Evolutionary conservation across 306 rosid species (phyloP), one percentile per base, ranked within the genome.

Genomic region (Trifolium repens): DNA sequence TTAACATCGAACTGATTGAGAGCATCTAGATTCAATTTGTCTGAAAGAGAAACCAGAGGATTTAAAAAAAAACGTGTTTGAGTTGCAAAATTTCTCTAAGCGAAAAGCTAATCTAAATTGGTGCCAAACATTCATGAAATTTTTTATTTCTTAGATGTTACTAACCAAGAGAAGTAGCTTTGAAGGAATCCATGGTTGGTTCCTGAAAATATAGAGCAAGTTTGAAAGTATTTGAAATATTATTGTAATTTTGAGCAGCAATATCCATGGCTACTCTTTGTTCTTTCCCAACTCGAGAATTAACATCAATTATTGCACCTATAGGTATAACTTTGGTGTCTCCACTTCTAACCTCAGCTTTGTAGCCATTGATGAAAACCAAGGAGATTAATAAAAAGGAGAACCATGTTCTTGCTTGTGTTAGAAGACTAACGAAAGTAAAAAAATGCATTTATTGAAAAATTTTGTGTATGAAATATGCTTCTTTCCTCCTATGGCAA

Each of bases 241-340:
- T 68, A 55, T 84, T 86, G 79, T 75, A 81, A 15, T 34, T 81
- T 58, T 79, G 84, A 63, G 79, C 79, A 57, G 81, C 88, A 57
- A 86, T 76, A 17, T 81, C 83, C 90, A 86, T 84, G 4, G 88
- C 90, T 19, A 72, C 39, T 84, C 6, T 73, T 73, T 84, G 88
- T 72, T 86, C 90, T 81, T 86, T 84, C 22, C 90, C 90, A 27
- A 72, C 69, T 1, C 84, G 79, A 43, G 88, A 62, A n/a, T 73
- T 65, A 58, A 43, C 43, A 78, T 86, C 88, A 59, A 79, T 59
- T 26, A 84, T 69, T 69, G 76, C 82, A 52, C 90, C 90, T 14
- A 86, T 58, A 1, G 76, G 6, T 62, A 66, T 64, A 53, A 86
- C 82, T 76, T 73, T 59, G 15, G 4, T 65, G 17, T 68, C 71